Evolutionary conservation across 148 eudicot genomes (phyloP).

Genomic region (Chenopodium formosanum): DNA sequence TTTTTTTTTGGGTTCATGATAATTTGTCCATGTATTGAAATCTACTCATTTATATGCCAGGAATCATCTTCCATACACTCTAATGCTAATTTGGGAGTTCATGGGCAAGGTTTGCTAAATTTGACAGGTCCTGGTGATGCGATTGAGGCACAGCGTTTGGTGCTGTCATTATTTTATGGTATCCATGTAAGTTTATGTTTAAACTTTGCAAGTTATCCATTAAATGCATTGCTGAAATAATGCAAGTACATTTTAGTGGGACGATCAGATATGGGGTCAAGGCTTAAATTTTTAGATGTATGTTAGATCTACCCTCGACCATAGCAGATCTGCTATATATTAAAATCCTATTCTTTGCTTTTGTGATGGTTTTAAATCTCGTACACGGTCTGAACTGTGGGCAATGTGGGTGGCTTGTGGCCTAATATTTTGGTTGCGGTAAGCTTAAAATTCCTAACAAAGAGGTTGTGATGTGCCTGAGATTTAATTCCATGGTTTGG

Average conservation of each 20-base stretch:
- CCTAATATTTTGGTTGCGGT: too few species aligned
- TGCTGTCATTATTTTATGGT: conserved; percentile 82
- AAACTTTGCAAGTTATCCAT: background rate
- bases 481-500: too few species aligned
- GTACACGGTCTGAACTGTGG: too few species aligned
- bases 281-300: too few species aligned
- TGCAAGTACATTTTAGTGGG: background rate
- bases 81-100: conserved; percentile 90
- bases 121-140: conserved; percentile 88
- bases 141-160: conserved; percentile 94
- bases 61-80: conserved; percentile 85
- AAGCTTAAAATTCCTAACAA: too few species aligned
- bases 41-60: conserved; percentile 39
- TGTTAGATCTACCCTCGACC: too few species aligned
- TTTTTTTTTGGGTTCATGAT: conserved; percentile 8
- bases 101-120: conserved; percentile 93
- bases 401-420: too few species aligned
- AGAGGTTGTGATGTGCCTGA: too few species aligned
- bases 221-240: background rate
- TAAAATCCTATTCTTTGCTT: background rate
- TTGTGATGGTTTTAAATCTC: background rate
- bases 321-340: background rate
- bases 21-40: conserved; percentile 8
- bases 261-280: background rate
- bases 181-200: conserved; percentile 63